Evolutionary conservation across 805 yeast species (phyloP).

Genomic region (Kodamaea sagamina): DNA sequence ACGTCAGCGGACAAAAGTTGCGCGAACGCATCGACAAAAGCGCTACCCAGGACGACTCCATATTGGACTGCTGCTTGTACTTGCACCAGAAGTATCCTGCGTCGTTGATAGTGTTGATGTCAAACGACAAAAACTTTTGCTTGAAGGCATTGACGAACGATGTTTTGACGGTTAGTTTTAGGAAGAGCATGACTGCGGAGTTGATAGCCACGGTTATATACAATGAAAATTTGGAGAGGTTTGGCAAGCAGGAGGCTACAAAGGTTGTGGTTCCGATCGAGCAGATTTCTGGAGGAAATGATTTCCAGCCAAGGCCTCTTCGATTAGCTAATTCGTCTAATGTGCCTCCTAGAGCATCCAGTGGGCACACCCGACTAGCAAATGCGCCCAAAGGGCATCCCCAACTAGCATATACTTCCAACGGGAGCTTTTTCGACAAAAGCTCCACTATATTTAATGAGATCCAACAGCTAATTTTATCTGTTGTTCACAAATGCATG

Average conservation of each 20-base stretch:
- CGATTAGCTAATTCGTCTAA: too few species aligned
- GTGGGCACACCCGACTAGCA: too few species aligned
- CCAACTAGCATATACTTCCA: too few species aligned
- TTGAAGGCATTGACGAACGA: slow-evolving; percentile 70
- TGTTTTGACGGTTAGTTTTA: slow-evolving; percentile 60
- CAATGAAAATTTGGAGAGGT: slow-evolving; percentile 33
- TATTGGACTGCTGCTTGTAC: slow-evolving; percentile 79
- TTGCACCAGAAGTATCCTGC: slow-evolving; percentile 43
- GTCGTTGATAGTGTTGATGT: slow-evolving; percentile 57
- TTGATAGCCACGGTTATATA: slow-evolving; percentile 44
- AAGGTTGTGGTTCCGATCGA: slow-evolving; percentile 4
- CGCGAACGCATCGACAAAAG: slow-evolving; percentile 51
- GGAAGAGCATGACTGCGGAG: slow-evolving; percentile 46
- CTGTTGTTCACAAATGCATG: slow-evolving; percentile 55
- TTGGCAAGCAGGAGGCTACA: slow-evolving; percentile 18
- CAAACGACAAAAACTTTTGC: slow-evolving; percentile 86
- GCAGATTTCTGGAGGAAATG: neutral
- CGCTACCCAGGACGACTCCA: slow-evolving; percentile 71
- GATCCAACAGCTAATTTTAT: slow-evolving; percentile 32
- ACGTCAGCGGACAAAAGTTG: slow-evolving; percentile 65
- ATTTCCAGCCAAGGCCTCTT: too few species aligned
- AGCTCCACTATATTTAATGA: neutral
- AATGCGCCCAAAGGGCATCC: too few species aligned
- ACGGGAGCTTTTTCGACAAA: too few species aligned
- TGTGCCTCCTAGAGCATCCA: too few species aligned